Evolutionary conservation across 2,329 filamentous ascomycete genomes (phyloP), one percentile per base, ranked within the genome.

Genomic region (Venturia aucupariae): DNA sequence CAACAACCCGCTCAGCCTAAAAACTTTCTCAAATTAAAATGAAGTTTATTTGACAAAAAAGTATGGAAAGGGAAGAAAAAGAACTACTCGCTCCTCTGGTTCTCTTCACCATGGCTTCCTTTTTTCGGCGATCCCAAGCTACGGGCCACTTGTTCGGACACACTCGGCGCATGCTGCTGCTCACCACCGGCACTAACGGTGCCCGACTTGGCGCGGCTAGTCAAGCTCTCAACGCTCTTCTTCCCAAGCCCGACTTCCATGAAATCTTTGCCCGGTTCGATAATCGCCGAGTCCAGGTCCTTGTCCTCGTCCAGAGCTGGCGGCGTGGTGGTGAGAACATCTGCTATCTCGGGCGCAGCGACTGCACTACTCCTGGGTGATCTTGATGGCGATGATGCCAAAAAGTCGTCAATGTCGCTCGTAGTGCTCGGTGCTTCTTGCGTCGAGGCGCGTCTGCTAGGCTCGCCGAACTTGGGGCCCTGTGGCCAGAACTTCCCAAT

Each of bases 281-380:
- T 57, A 10, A 27, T 11, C 15, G 51, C 51, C 27, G 51, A 22
- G 17, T 57, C 51, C 27, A 57, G 51, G 24, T 19, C 35, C 51
- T 35, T 72, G 64, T 78, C 77, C 24, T 71, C 68, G 15, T 75
- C 74, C 22, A 74, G 66, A 4, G 66, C 67, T 22, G 65, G 60
- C 11, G 73, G 69, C 4, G 70, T 68, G 4, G 68, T 62, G 46
- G 68, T 69, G 19, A 78, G 66, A 60, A 77, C 77, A 19, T 73
- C 71, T 1, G 71, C 71, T 57, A 78, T 76, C 55, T 78, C 77
- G n/a, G 72, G 72, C 17, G 76, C 72, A 51, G 6, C 10, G 46
- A 17, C 46, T 35, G 71, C 73, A 11, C 75, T 77, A 22, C 19
- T 41, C 11, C 13, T 27, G 4, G 27, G 35, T 15, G 30, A 32